phyloP scores from a whole-genome alignment of 495 filamentous ascomycete genomes.

The Entonaema liquescens region DNA sequence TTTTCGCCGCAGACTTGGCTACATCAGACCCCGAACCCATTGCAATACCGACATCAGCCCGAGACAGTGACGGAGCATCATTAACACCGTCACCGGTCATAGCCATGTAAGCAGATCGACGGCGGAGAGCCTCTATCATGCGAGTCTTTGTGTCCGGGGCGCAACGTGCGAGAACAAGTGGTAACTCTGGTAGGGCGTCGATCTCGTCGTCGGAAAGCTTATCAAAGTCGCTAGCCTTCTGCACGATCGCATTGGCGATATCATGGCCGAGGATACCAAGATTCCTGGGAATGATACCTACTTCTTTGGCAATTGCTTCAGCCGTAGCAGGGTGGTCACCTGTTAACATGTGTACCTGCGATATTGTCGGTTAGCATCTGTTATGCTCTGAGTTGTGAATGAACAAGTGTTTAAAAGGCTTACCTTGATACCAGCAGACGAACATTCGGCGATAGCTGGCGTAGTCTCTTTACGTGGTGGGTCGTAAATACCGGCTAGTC shows the following conservation, averaged over 20 bases:
- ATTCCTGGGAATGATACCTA: constrained; percentile 75
- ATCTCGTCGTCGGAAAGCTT: constrained; percentile 66
- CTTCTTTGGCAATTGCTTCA: constrained; percentile 76
- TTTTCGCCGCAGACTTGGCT: constrained; percentile 88
- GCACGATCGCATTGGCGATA: constrained; percentile 64
- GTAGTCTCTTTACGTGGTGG: constrained; percentile 75
- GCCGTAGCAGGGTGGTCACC: constrained; percentile 81
- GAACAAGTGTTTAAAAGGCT: background rate
- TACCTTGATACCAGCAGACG: constrained; percentile 72
- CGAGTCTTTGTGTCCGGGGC: constrained; percentile 72
- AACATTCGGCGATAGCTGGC: constrained; percentile 69
- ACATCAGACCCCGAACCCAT: constrained; percentile 91
- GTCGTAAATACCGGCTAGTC: constrained; percentile 79
- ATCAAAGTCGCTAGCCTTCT: constrained; percentile 73
- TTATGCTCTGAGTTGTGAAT: background rate
- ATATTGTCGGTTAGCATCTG: constrained; percentile 1
- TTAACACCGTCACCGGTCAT: constrained; percentile 87
- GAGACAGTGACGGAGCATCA: constrained; percentile 79
- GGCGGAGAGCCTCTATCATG: constrained; percentile 74
- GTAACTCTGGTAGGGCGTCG: constrained; percentile 64
- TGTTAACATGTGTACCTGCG: constrained; percentile 77
- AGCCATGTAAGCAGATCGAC: constrained; percentile 66
- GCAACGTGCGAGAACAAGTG: constrained; percentile 72
- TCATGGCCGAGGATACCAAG: constrained; percentile 60
- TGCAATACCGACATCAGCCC: constrained; percentile 84